Base-by-base conservation (phyloP, 805 yeast species). In the Candida glaebosa region DNA sequence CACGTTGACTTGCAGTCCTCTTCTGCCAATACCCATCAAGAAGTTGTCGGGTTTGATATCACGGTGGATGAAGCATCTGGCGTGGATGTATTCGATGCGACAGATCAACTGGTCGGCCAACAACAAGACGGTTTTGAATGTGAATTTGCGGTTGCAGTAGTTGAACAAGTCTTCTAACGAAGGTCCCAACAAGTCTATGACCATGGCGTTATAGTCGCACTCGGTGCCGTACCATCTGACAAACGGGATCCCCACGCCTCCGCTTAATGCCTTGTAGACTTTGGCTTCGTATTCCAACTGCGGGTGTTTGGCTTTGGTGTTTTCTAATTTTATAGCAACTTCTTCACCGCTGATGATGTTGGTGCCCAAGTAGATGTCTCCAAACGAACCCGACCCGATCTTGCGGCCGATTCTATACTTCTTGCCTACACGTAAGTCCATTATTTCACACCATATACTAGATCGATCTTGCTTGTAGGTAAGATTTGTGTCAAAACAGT, bases 211-310 rank as follows among this genome's bases (percentile, higher is more conserved):
- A 60, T 88, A 91, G 60, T 90, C 97, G 53, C 96, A 87, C 63
- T 91, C 98, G 2, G 95, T 85, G 30, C 98, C 99, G 62, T 81
- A 90, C 63, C 96, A 91, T 62, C 98, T 81, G 25, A 91, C 89
- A 66, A 89, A 90, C 3, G 99, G 98, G 44, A 91, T 89, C 24
- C 99, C 98, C 28, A 91, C 91, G 24, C 98, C 98, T 28, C 98
- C 99, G 49, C 95, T 83, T 41, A 91, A 70, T 2, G 96, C 90
- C 59, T 86, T 88, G 71, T 91, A 91, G 18, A 93, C 98, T 52
- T 95, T 82, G 12, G 97, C 96, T 65, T 91, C 99, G 61, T 91
- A 93, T 58, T 91, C 97, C 51, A 91, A 75, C 67, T 91, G 99
- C 1, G 99, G 98, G 61, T 93, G 98, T 58, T 88, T 87, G 2